phyloP scores from a whole-genome alignment of 805 yeast genomes.

The Metschnikowia henanensis region DNA sequence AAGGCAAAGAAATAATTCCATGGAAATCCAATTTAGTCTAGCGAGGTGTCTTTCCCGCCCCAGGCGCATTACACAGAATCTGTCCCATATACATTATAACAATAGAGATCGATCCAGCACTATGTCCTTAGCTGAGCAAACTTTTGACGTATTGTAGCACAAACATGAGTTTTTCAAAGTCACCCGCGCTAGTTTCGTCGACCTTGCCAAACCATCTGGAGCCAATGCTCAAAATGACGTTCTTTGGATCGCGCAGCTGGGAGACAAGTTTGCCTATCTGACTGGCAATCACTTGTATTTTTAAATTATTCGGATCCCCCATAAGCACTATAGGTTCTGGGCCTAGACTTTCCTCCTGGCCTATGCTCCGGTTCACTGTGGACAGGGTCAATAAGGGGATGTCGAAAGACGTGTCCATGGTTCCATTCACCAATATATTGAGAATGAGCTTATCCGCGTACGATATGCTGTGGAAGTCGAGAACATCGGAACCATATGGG shows the following conservation, averaged over 20 bases:
- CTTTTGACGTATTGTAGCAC: slow-evolving; percentile 31
- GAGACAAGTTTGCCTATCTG: slow-evolving; percentile 47
- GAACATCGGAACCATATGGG: slow-evolving; percentile 3
- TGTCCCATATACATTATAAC: not conserved
- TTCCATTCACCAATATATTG: slow-evolving; percentile 42
- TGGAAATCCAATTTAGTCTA: not conserved
- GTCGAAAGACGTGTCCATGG: slow-evolving; percentile 52
- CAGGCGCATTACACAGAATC: not conserved
- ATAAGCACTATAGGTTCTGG: slow-evolving; percentile 47
- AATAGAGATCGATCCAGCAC: slow-evolving; percentile 1
- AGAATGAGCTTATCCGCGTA: slow-evolving; percentile 40
- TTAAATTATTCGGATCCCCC: slow-evolving; percentile 48
- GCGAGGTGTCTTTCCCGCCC: not conserved
- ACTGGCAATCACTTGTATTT: slow-evolving; percentile 47
- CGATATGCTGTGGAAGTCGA: slow-evolving; percentile 28
- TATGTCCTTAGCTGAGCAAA: not conserved
- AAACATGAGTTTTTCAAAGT: slow-evolving; percentile 48
- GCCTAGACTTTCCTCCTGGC: slow-evolving; percentile 24
- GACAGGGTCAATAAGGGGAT: slow-evolving; percentile 27
- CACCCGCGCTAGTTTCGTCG: slow-evolving; percentile 27
- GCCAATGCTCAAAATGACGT: slow-evolving; percentile 45
- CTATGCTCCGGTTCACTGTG: slow-evolving; percentile 15
- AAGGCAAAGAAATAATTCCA: slow-evolving; percentile 36
- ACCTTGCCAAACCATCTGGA: slow-evolving; percentile 47
- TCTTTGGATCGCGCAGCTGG: slow-evolving; percentile 32